phyloP scores from a whole-genome alignment of 2,329 filamentous ascomycete species.

The Coniella lustricola region DNA sequence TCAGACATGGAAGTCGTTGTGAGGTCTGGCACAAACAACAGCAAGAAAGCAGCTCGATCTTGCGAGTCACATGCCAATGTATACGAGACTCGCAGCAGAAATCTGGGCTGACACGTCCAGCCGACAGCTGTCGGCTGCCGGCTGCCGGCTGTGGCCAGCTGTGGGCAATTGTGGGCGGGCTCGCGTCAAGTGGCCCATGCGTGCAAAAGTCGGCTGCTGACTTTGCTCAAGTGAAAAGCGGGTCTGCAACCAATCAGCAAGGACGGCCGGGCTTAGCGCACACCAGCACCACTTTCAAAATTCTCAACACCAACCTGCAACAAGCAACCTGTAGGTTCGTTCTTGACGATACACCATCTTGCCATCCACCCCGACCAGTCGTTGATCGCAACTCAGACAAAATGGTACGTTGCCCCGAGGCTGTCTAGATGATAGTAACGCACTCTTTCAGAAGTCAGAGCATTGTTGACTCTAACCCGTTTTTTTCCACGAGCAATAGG shows the following conservation, averaged over 20 bases:
- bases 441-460: slow-evolving; percentile 18
- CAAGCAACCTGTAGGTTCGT: slow-evolving; percentile 5
- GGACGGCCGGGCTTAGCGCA: neutral
- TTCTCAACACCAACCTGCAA: slow-evolving; percentile 10
- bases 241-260: slow-evolving; percentile 10
- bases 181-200: neutral
- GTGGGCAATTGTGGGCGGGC: neutral
- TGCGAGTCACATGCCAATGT: no score
- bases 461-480: slow-evolving; percentile 22
- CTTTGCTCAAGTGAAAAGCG: slow-evolving; percentile 1
- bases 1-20: no score
- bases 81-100: no score
- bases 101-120: no score
- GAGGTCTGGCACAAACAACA: no score
- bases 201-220: neutral
- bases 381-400: slow-evolving; percentile 47
- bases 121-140: no score
- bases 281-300: slow-evolving; percentile 17
- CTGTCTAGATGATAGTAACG: slow-evolving; percentile 9
- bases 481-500: slow-evolving; percentile 42
- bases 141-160: slow-evolving; percentile 1
- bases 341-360: slow-evolving; percentile 14
- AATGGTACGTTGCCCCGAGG: slow-evolving; percentile 37
- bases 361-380: slow-evolving; percentile 18
- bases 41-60: no score